Percentiles rank a stretch among this genome's conserved stretches.
phyloP scores from a whole-genome alignment of 768 basidiomycete species.

The Auricularia auricula-judae region DNA sequence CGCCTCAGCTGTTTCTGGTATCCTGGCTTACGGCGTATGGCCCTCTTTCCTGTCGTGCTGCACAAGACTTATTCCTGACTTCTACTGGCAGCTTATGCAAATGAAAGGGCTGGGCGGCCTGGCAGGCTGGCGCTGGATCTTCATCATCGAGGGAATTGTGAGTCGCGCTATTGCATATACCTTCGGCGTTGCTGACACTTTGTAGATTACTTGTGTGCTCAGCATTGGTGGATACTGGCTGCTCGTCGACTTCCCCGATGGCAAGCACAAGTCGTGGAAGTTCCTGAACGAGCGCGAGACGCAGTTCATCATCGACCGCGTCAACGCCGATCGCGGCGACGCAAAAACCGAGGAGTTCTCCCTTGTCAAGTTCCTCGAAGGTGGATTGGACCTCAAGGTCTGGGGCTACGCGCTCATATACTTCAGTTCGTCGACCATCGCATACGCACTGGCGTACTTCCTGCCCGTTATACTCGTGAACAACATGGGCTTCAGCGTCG shows the following conservation, averaged over 20 bases:
- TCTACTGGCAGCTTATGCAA: not conserved
- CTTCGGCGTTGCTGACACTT: too few relatives aligned
- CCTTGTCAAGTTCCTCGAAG: conserved; percentile 9
- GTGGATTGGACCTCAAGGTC: conserved; percentile 13
- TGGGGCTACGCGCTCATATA: conserved; percentile 16
- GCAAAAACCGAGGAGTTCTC: conserved; percentile 14
- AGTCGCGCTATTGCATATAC: too few relatives aligned
- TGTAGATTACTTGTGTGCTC: conserved; percentile 7
- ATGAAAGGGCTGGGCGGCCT: conserved; percentile 9
- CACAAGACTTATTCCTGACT: not conserved
- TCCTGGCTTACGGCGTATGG: conserved; percentile 7
- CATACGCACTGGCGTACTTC: conserved; percentile 12
- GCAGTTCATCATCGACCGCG: conserved; percentile 11
- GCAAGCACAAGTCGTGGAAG: conserved; percentile 7
- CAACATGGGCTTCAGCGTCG: conserved; percentile 9
- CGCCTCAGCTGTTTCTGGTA: conserved; percentile 7
- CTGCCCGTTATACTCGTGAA: conserved; percentile 15
- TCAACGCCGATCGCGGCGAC: conserved; percentile 18
- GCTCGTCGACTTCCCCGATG: conserved; percentile 22
- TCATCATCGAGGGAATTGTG: conserved; percentile 13
- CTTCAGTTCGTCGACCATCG: conserved; percentile 12
- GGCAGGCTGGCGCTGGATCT: conserved; percentile 20
- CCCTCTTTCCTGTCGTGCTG: not conserved
- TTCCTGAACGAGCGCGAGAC: conserved; percentile 17
- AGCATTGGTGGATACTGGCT: conserved; percentile 8